Percentiles rank a stretch among this genome's conserved stretches.
Evolutionary conservation across 2,329 filamentous ascomycete species (phyloP).

Genomic region (Penicillium sp.): DNA sequence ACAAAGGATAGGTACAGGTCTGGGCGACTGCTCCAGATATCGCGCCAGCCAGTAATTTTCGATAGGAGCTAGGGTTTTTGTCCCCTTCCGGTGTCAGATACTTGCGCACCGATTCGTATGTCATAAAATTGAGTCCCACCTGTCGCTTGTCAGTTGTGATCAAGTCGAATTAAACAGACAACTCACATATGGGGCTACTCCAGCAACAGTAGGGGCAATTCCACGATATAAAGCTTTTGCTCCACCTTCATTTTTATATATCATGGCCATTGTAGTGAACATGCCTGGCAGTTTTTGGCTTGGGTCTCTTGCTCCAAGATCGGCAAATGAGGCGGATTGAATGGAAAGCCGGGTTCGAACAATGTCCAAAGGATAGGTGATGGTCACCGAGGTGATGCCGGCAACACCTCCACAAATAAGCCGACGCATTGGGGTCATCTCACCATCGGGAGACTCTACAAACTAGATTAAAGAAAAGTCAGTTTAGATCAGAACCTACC

Average conservation of each 20-base stretch:
- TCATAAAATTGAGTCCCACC: constrained; percentile 98
- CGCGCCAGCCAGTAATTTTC: constrained; percentile 86
- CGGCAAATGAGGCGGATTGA: constrained; percentile 91
- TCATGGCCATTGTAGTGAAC: constrained; percentile 76
- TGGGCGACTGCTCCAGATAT: constrained; percentile 95
- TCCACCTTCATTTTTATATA: constrained; percentile 92
- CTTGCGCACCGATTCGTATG: constrained; percentile 83
- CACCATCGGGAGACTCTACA: constrained; percentile 74
- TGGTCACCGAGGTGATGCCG: constrained; percentile 90
- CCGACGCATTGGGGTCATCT: constrained; percentile 70
- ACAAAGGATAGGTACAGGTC: constrained; percentile 98
- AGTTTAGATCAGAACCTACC: not conserved
- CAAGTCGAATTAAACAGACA: not conserved
- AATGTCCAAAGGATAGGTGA: constrained; percentile 96
- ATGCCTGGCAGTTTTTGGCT: constrained; percentile 75
- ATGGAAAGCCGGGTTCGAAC: constrained; percentile 94
- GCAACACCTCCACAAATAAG: constrained; percentile 88
- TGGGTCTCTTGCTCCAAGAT: constrained; percentile 61
- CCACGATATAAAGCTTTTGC: constrained; percentile 84
- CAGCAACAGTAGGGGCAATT: constrained; percentile 88
- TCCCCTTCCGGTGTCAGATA: constrained; percentile 85
- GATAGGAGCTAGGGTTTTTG: constrained; percentile 71
- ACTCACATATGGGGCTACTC: constrained; percentile 86
- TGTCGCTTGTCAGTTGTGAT: constrained; percentile 37
- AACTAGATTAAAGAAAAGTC: constrained; percentile 49